phyloP scores from a whole-genome alignment of 2,329 filamentous ascomycete genomes.

The Colletotrichum liaoningense region DNA sequence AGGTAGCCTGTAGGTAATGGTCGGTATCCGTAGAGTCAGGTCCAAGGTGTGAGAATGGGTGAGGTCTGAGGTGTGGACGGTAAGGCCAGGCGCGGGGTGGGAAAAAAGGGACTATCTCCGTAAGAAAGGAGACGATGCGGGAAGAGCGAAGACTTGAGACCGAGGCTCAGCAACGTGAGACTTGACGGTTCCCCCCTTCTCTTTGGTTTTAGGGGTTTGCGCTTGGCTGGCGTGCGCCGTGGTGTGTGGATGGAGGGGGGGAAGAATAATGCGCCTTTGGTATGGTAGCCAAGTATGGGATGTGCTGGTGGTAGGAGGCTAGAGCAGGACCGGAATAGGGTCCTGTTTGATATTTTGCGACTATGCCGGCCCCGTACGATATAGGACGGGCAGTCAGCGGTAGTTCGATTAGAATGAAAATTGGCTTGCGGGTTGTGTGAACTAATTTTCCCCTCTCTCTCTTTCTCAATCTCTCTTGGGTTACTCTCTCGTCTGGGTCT shows the following conservation, averaged over 20 bases:
- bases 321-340: neutral
- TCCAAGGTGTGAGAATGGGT: neutral
- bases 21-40: neutral
- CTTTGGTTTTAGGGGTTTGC: neutral
- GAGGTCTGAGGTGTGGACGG: neutral
- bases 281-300: neutral
- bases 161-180: neutral
- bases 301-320: neutral
- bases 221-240: neutral
- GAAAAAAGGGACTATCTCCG: neutral
- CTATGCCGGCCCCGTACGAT: neutral
- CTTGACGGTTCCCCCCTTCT: neutral
- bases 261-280: neutral
- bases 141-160: neutral
- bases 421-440: neutral
- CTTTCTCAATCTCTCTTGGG: neutral
- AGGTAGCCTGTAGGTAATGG: too few species aligned
- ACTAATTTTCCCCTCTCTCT: neutral
- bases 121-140: neutral
- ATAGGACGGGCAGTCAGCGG: neutral
- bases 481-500: neutral
- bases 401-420: neutral
- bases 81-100: neutral
- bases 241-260: neutral
- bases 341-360: neutral